A percentile compares a stretch with the other conserved stretches of the same genome.
Conservation (phyloP, 2,329 filamentous ascomycete genomes). For the Phaeomoniella chlamydospora region DNA sequence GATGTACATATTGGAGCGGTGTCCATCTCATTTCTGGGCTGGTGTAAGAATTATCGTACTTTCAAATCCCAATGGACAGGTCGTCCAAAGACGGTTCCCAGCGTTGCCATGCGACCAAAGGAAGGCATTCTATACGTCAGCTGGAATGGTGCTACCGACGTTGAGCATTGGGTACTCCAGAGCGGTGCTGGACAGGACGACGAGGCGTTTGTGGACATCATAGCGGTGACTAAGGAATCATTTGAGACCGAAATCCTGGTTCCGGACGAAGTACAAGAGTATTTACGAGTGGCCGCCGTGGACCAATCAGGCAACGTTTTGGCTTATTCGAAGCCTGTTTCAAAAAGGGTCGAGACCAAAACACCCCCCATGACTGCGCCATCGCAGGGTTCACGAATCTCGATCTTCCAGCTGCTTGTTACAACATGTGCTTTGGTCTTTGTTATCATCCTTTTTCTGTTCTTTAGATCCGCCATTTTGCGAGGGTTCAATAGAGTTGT, state of each 20-base stretch:
- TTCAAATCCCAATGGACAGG: conserved; percentile 39
- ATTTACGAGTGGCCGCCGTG: neutral
- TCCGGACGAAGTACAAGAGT: neutral
- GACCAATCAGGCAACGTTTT: neutral
- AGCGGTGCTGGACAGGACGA: neutral
- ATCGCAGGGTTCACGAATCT: neutral
- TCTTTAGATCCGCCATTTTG: neutral
- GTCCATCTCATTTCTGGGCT: conserved; percentile 33
- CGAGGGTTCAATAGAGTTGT: neutral
- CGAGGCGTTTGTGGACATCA: neutral
- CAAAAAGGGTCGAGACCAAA: neutral
- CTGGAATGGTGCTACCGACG: conserved; percentile 33
- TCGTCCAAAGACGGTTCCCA: neutral
- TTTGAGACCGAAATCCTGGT: neutral
- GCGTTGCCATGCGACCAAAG: conserved; percentile 6
- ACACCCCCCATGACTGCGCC: neutral
- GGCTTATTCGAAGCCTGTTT: neutral
- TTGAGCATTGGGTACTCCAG: conserved; percentile 11
- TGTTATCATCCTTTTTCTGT: neutral
- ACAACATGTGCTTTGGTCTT: neutral
- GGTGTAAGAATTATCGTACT: conserved; percentile 28
- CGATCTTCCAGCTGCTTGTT: neutral
- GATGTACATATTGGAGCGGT: conserved; percentile 20
- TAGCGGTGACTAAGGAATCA: neutral
- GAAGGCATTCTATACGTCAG: conserved; percentile 19